Base-by-base conservation (phyloP, 1,284 basidiomycete genomes). In the Pascua sp. region DNA sequence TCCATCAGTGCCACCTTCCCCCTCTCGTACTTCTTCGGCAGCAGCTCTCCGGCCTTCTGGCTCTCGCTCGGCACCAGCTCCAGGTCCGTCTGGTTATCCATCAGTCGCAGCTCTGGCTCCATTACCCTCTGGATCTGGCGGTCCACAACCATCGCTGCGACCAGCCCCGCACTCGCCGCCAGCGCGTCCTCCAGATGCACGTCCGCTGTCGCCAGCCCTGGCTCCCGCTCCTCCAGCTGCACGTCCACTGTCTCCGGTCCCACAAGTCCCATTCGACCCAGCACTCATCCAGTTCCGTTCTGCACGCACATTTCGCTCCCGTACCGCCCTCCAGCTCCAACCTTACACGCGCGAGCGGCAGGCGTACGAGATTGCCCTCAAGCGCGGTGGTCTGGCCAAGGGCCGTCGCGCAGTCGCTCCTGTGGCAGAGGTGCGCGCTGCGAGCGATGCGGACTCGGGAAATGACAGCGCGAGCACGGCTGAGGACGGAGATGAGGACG, bases 311-410 rank as follows among this genome's bases (percentile, higher is more conserved):
- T 77, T 78, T 45, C 70, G 76, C 5, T 75, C 70, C 0, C 66
- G 76, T n/a, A 78, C 76, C 0, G 68, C 70, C 2, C 63, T 78
- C 1, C 76, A 78, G 50, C 67, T 78, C 0, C 74, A 76, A 43
- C 76, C 76, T 0, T 78, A 78, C 59, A 77, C 75, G 2, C 67
- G 67, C 47, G 76, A 78, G 53, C 61, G 67, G 17, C 69, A 71
- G 58, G 61, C 68, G 15, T 78, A 78, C 60, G 69, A 71, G 48
- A 67, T 65, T 1, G 66, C 65, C 0, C 57, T 78, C 4, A 63
- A 67, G 3, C 63, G 66, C 39, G 75, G 76, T 2, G 71, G 74
- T 11, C 62, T 72, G n/a, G 63, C 66, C 16, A 69, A 69, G 49
- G 68, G 64, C 5, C 53, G 56, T 9, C 55, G 53, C 13, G 59